Conservation (phyloP, 495 filamentous ascomycete genomes). For the Penicillium robsamsonii region DNA sequence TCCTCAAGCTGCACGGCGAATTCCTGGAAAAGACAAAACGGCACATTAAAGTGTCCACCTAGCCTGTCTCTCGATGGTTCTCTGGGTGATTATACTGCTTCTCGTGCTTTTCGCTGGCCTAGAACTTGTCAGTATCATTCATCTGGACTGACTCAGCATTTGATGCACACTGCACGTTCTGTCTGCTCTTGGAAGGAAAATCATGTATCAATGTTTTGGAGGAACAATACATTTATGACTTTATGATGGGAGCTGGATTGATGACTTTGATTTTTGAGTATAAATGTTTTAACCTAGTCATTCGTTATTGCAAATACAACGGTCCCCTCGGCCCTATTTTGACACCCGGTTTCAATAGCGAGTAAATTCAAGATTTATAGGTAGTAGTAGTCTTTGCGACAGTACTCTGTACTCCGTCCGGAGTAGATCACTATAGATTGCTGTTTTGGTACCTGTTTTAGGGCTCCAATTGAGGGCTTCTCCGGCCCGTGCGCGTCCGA, state of each 20-base stretch:
- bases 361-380: neutral
- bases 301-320: slow-evolving; percentile 18
- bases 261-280: slow-evolving; percentile 19
- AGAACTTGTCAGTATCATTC: neutral
- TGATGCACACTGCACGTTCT: slow-evolving; percentile 2
- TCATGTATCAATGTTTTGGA: slow-evolving; percentile 23
- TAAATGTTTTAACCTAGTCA: slow-evolving; percentile 22
- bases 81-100: neutral
- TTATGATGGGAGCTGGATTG: slow-evolving; percentile 32
- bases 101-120: neutral
- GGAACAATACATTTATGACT: slow-evolving; percentile 36
- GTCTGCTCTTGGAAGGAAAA: slow-evolving; percentile 8
- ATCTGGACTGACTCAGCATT: neutral
- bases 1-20: neutral
- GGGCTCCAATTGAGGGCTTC: slow-evolving; percentile 28
- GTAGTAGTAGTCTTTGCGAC: neutral
- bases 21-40: neutral
- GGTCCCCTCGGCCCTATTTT: neutral
- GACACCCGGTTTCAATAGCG: neutral
- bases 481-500: slow-evolving; percentile 32
- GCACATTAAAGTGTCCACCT: neutral
- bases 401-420: neutral
- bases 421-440: slow-evolving; percentile 2
- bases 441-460: slow-evolving; percentile 19
- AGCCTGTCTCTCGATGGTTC: neutral